Evolutionary conservation across 1,139 yeast species (phyloP).

Genomic region (Yamadazyma kanchanaburiensis): DNA sequence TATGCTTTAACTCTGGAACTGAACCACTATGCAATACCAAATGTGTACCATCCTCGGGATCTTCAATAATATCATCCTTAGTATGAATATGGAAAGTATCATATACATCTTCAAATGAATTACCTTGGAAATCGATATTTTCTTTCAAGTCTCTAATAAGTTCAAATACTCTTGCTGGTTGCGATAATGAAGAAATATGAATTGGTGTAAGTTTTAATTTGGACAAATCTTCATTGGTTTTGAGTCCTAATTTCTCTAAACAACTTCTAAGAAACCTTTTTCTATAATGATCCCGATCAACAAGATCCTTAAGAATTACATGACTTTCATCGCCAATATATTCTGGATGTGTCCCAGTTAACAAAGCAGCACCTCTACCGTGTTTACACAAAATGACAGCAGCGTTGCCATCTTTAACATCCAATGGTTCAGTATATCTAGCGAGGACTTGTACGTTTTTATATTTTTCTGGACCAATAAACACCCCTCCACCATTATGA

Average conservation of each 20-base stretch:
- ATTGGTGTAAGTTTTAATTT: constrained; percentile 70
- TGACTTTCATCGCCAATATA: constrained; percentile 50
- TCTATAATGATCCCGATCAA: constrained; percentile 46
- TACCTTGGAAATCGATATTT: constrained; percentile 41
- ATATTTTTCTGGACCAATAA: constrained; percentile 65
- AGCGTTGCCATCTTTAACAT: constrained; percentile 46
- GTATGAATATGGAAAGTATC: constrained; percentile 53
- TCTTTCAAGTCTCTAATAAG: constrained; percentile 28
- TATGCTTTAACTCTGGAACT: constrained; percentile 45
- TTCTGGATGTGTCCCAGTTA: constrained; percentile 91
- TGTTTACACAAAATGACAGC: constrained; percentile 65
- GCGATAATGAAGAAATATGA: constrained; percentile 35
- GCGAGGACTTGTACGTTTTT: constrained; percentile 71
- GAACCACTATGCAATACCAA: constrained; percentile 14
- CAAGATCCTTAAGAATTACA: constrained; percentile 10
- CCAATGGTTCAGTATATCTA: constrained; percentile 44
- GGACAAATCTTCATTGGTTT: constrained; percentile 55
- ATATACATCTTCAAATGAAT: constrained; percentile 45
- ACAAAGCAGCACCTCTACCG: constrained; percentile 73
- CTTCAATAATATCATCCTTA: constrained; percentile 13
- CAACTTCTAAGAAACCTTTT: constrained; percentile 53
- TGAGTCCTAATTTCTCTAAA: constrained; percentile 60
- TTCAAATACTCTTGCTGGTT: constrained; percentile 18
- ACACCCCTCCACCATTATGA: constrained; percentile 88
- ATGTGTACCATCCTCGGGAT: constrained; percentile 40